phyloP scores from a whole-genome alignment of 495 filamentous ascomycete genomes.

The Penicillium soppii region DNA sequence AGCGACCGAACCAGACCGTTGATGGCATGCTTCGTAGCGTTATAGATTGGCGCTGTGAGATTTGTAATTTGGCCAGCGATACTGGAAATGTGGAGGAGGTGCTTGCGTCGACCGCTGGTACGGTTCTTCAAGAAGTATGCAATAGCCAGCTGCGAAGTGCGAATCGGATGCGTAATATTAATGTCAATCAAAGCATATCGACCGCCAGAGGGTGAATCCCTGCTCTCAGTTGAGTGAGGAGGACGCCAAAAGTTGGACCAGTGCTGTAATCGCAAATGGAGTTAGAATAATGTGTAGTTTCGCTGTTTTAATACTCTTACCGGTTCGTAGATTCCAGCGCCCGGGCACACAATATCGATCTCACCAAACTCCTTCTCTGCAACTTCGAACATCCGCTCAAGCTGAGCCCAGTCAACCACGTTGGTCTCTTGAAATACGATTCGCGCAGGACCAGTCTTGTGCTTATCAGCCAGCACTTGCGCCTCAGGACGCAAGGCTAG shows the following conservation, averaged over 20 bases:
- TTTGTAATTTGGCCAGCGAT: conserved; percentile 59
- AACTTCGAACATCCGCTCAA: conserved; percentile 57
- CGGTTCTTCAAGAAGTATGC: conserved; percentile 48
- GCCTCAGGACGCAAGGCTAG: conserved; percentile 65
- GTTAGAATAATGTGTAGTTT: background rate
- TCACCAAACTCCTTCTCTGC: conserved; percentile 55
- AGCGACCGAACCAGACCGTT: conserved; percentile 59
- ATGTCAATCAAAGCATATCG: conserved; percentile 62
- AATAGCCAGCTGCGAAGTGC: conserved; percentile 64
- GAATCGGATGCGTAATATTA: conserved; percentile 70
- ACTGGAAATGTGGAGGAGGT: conserved; percentile 60
- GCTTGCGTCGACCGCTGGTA: conserved; percentile 38
- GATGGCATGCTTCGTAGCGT: conserved; percentile 62
- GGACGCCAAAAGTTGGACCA: conserved; percentile 70
- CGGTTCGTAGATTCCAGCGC: conserved; percentile 69
- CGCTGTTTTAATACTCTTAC: conserved; percentile 25
- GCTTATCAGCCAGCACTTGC: conserved; percentile 51
- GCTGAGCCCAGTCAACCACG: conserved; percentile 59
- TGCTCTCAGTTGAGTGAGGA: conserved; percentile 45
- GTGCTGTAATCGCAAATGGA: conserved; percentile 25
- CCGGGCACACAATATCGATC: conserved; percentile 65
- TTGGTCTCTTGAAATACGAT: conserved; percentile 64
- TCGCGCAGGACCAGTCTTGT: conserved; percentile 40
- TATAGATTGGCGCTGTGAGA: conserved; percentile 56
- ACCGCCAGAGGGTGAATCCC: conserved; percentile 44